Conservation (phyloP, 352 stramenopile species). For the Pythium periplocum region DNA sequence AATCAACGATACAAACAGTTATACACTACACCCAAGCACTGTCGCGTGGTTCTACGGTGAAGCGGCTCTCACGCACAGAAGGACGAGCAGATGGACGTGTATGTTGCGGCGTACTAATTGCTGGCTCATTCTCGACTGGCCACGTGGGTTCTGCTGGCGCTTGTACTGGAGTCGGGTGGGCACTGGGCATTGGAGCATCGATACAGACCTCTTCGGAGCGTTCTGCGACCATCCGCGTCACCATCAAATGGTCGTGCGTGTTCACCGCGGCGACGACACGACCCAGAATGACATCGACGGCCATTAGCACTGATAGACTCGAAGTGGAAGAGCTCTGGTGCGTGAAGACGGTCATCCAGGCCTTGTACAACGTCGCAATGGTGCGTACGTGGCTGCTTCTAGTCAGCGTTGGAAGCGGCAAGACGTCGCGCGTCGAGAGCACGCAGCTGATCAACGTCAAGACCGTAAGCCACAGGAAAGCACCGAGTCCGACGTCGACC, state of each 20-base stretch:
- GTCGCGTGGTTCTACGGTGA: no score
- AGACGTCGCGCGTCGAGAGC: conserved; percentile 7
- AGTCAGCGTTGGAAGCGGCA: conserved; percentile 10
- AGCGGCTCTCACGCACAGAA: no score
- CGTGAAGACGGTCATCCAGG: conserved; percentile 5
- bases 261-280: conserved; percentile 25
- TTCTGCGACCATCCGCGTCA: conserved; percentile 37
- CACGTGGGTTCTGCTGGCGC: no score
- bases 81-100: no score
- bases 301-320: conserved; percentile 35
- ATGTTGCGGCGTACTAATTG: no score
- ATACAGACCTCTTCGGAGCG: conserved; percentile 36
- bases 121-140: no score
- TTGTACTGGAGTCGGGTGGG: no score
- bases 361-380: conserved; percentile 16
- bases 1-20: no score
- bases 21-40: no score
- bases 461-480: conserved; percentile 25
- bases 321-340: conserved; percentile 7
- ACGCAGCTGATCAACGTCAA: conserved; percentile 41
- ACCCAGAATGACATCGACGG: conserved; percentile 35
- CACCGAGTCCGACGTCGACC: no score
- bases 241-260: conserved; percentile 32
- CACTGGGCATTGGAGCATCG: not conserved
- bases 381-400: conserved; percentile 22